Conservation (phyloP, 1,284 basidiomycete species). For the Trametes hirsuta region DNA sequence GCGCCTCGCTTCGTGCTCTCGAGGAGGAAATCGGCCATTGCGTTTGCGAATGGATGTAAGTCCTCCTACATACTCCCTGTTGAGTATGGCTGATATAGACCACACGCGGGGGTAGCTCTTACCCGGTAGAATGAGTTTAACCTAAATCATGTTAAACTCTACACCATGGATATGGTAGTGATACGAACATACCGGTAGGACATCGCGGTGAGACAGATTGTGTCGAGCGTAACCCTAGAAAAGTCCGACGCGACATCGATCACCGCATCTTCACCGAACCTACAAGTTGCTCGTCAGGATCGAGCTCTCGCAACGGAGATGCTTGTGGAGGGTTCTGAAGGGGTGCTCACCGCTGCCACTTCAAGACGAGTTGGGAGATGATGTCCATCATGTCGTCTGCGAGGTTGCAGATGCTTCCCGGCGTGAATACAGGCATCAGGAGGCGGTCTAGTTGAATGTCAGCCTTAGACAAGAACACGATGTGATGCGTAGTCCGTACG, state of each 20-base stretch:
- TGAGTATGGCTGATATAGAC: too few species aligned
- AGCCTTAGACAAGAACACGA: too few species aligned
- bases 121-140: slow-evolving; percentile 33
- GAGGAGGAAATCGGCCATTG: slow-evolving; percentile 46
- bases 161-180: slow-evolving; percentile 21
- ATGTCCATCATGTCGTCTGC: slow-evolving; percentile 54
- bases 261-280: slow-evolving; percentile 44
- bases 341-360: slow-evolving; percentile 45
- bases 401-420: slow-evolving; percentile 48
- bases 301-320: neutral
- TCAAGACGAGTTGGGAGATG: slow-evolving; percentile 46
- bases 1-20: slow-evolving; percentile 40
- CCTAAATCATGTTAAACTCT: slow-evolving; percentile 5
- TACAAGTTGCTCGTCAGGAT: slow-evolving; percentile 16
- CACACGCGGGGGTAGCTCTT: neutral
- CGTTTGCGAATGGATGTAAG: slow-evolving; percentile 45
- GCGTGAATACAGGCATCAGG: slow-evolving; percentile 55
- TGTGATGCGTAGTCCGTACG: too few species aligned
- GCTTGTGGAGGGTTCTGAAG: neutral
- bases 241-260: slow-evolving; percentile 51
- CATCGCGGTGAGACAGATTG: slow-evolving; percentile 48
- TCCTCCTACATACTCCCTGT: slow-evolving; percentile 28
- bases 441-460: too few species aligned
- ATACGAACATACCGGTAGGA: slow-evolving; percentile 39
- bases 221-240: slow-evolving; percentile 50